Percentiles rank a stretch among this genome's conserved stretches.
Conservation (phyloP, 345 rosid species). For the Salix koriyanagi region DNA sequence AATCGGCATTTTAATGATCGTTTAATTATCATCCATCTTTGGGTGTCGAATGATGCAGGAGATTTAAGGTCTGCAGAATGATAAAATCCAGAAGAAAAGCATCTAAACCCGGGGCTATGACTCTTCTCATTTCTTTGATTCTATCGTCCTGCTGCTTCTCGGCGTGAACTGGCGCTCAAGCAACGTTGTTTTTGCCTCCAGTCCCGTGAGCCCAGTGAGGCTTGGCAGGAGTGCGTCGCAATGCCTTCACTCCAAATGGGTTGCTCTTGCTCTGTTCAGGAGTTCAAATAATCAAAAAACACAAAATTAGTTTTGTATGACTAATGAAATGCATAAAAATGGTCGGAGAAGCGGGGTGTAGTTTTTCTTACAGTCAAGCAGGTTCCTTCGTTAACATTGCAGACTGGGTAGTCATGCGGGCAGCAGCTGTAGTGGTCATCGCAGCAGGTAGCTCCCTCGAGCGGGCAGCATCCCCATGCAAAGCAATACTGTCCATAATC, state of each 20-base stretch:
- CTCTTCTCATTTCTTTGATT: conserved; percentile 4
- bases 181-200: conserved; percentile 35
- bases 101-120: conserved; percentile 4
- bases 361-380: conserved; percentile 55
- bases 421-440: conserved; percentile 79
- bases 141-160: conserved; percentile 18
- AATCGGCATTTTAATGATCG: conserved; percentile 10
- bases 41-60: background rate
- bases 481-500: conserved; percentile 62
- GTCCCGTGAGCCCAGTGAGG: conserved; percentile 59
- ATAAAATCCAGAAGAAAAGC: conserved; percentile 8
- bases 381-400: conserved; percentile 54
- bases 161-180: conserved; percentile 20
- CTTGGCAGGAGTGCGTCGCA: conserved; percentile 66
- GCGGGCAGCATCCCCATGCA: conserved; percentile 94
- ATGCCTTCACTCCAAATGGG: conserved; percentile 68
- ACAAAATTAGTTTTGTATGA: background rate
- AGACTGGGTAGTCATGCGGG: conserved; percentile 80
- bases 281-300: background rate
- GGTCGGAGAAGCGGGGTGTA: background rate
- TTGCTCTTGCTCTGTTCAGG: conserved; percentile 74
- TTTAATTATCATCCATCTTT: conserved; percentile 12
- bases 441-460: conserved; percentile 82
- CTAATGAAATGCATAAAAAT: background rate
- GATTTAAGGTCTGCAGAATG: conserved; percentile 10